These are phyloP conservation scores for Leucosporidium scottii DNA, from an alignment of 768 basidiomycete genomes.

Conservation along the genomic window DNA sequence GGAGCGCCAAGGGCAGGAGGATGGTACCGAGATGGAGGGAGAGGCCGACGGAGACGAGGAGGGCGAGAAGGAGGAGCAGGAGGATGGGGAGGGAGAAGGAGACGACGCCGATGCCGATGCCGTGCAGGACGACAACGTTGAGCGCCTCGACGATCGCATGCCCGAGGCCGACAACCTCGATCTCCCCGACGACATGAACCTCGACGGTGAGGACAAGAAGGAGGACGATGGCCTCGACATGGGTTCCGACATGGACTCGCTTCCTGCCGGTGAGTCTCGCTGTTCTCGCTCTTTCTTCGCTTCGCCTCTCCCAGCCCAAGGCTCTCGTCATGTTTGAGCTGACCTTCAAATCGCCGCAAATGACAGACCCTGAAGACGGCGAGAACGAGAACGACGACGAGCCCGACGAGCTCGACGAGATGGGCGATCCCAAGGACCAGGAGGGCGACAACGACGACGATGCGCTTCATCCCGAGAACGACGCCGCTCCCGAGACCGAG, in stretches of 20 bases:
- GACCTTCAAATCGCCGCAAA: background rate
- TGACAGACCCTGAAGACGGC: constrained; percentile 39
- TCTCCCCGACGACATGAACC: constrained; percentile 76
- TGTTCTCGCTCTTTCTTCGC: background rate
- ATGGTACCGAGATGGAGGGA: constrained; percentile 37
- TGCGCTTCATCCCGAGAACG: constrained; percentile 67
- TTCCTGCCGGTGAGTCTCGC: constrained; percentile 32
- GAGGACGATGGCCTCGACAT: constrained; percentile 40
- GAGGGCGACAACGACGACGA: constrained; percentile 47
- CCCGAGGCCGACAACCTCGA: constrained; percentile 77
- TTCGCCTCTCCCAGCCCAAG: background rate
- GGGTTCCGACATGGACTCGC: constrained; percentile 31
- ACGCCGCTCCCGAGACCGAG: constrained; percentile 75
- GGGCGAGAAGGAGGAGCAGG: constrained; percentile 34
- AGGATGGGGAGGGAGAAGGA: constrained; percentile 18
- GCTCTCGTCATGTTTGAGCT: too few species aligned
- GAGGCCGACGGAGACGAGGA: constrained; percentile 37
- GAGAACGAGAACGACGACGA: constrained; percentile 42
- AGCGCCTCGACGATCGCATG: constrained; percentile 65
- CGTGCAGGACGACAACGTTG: constrained; percentile 50
- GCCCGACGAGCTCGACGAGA: constrained; percentile 44
- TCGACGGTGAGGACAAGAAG: constrained; percentile 43
- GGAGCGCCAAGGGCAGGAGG: constrained; percentile 24
- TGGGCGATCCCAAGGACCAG: constrained; percentile 41
- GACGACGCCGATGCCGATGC: constrained; percentile 42